Conservation (phyloP, 1,139 yeast species). For the Blastobotrys persicus region DNA sequence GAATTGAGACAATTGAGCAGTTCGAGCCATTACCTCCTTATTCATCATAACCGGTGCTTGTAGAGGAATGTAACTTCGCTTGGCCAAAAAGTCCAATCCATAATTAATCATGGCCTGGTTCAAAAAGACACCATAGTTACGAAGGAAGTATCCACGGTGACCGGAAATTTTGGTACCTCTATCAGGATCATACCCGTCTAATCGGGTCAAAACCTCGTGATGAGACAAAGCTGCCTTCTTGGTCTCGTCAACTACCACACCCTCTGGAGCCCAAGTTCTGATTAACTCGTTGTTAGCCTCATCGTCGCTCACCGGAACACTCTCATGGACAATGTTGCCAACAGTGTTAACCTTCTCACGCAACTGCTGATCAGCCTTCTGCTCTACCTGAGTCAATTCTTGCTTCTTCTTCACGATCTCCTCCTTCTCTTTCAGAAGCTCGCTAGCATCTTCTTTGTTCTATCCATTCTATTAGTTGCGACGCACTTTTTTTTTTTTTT, state of each 20-base stretch:
- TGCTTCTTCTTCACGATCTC: constrained; percentile 67
- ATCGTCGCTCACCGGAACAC: constrained; percentile 81
- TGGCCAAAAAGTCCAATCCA: constrained; percentile 80
- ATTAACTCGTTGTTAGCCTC: constrained; percentile 90
- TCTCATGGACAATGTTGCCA: constrained; percentile 91
- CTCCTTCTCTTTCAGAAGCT: constrained; percentile 77
- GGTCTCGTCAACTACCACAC: constrained; percentile 49
- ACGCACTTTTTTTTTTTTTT: no score
- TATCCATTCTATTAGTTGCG: not conserved
- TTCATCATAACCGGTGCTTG: constrained; percentile 99
- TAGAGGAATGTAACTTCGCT: constrained; percentile 79
- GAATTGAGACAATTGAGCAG: constrained; percentile 96
- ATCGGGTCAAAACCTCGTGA: constrained; percentile 88
- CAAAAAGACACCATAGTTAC: constrained; percentile 92
- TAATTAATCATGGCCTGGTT: constrained; percentile 97
- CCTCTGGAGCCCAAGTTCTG: constrained; percentile 81
- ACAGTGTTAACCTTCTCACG: constrained; percentile 79
- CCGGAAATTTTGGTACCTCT: constrained; percentile 98
- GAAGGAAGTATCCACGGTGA: constrained; percentile 96
- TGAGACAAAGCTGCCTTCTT: constrained; percentile 81
- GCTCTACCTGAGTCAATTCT: constrained; percentile 62
- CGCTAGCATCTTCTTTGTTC: constrained; percentile 83
- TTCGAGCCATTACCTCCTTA: constrained; percentile 98
- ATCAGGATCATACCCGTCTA: constrained; percentile 98
- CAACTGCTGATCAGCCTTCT: constrained; percentile 71